Evolutionary conservation across 495 filamentous ascomycete species (phyloP).

Genomic region (Durotheca rogersii): DNA sequence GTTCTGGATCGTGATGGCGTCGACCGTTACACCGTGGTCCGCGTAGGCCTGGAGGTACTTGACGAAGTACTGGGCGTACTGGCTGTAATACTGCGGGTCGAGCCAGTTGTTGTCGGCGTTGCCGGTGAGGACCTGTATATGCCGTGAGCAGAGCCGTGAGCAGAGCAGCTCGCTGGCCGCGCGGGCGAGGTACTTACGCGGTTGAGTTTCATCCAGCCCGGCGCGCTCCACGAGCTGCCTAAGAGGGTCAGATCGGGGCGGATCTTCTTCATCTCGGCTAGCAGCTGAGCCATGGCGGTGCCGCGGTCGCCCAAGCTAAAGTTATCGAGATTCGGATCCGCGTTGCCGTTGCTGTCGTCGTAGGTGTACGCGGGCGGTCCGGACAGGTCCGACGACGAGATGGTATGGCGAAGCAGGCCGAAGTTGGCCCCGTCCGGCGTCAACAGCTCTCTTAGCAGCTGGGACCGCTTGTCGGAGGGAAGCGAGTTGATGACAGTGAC

Average conservation of each 20-base stretch:
- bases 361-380: conserved; percentile 54
- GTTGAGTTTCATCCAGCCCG: conserved; percentile 62
- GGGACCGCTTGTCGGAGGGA: conserved; percentile 36
- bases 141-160: conserved; percentile 1
- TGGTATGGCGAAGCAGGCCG: conserved; percentile 54
- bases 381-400: conserved; percentile 55
- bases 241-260: conserved; percentile 44
- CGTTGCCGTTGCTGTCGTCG: conserved; percentile 46
- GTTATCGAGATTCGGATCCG: conserved; percentile 42
- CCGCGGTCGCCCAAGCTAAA: conserved; percentile 54
- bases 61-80: conserved; percentile 56
- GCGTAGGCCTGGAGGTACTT: conserved; percentile 57
- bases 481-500: conserved; percentile 54
- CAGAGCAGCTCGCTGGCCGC: no score
- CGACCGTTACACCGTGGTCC: conserved; percentile 45
- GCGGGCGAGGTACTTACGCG: no score
- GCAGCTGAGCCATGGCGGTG: conserved; percentile 52
- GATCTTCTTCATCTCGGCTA: conserved; percentile 44
- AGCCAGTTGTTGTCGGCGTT: conserved; percentile 53
- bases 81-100: conserved; percentile 48
- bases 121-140: conserved; percentile 43
- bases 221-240: conserved; percentile 55
- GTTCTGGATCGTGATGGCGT: conserved; percentile 60
- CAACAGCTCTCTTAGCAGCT: conserved; percentile 51
- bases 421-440: conserved; percentile 51